A percentile compares a stretch with the other conserved stretches of the same genome.
phyloP scores from a whole-genome alignment of 2,329 filamentous ascomycete genomes.

The Zalaria obscura region DNA sequence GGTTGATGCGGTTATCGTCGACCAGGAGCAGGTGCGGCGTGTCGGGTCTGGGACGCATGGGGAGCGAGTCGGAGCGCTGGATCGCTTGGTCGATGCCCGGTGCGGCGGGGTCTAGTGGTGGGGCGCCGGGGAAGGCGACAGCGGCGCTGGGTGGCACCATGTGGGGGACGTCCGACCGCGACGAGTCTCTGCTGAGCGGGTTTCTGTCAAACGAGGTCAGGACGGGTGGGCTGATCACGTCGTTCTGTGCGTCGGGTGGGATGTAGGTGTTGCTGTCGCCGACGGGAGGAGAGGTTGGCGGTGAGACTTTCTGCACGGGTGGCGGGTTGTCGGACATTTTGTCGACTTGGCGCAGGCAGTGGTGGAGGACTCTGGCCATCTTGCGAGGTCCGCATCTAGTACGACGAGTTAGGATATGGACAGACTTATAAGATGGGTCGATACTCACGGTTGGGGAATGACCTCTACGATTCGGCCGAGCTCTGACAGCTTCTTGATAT shows the following conservation, averaged over 20 bases:
- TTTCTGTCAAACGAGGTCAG: neutral
- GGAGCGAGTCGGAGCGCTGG: neutral
- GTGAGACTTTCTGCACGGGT: neutral
- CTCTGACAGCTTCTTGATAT: constrained; percentile 4
- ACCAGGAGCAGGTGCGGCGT: constrained; percentile 9
- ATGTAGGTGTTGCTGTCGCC: neutral
- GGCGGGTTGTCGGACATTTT: neutral
- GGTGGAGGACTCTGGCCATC: constrained; percentile 2
- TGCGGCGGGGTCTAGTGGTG: constrained; percentile 3
- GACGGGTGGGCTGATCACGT: neutral
- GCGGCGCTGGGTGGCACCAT: constrained; percentile 1
- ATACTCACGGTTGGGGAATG: constrained; percentile 2
- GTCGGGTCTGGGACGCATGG: too few species aligned
- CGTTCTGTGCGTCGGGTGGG: neutral
- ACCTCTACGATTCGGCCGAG: constrained; percentile 5
- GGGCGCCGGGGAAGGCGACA: constrained; percentile 1
- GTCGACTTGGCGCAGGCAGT: constrained; percentile 2
- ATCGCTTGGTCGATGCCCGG: neutral
- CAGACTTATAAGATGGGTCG: neutral
- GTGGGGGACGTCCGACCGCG: neutral
- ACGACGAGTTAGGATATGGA: neutral
- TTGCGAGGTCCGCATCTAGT: constrained; percentile 5
- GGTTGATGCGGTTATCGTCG: constrained; percentile 13
- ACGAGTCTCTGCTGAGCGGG: neutral
- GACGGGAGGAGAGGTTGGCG: neutral